phyloP scores from a whole-genome alignment of 805 yeast genomes.

The Danielozyma ontarioensis region DNA sequence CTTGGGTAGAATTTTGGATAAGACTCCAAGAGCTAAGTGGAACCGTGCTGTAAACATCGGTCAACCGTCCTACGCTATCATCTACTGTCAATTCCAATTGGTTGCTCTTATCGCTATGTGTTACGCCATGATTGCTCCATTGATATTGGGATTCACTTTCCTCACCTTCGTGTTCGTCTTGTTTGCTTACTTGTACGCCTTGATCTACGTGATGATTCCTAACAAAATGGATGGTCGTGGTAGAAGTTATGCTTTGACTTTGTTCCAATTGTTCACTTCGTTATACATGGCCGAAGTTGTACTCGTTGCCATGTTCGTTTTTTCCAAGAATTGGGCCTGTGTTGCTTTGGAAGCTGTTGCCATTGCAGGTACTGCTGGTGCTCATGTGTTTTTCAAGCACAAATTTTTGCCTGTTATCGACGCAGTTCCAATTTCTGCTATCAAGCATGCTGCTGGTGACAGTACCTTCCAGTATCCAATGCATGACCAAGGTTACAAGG shows the following conservation, averaged over 20 bases:
- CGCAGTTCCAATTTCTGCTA: slow-evolving; percentile 63
- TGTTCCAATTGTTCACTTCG: slow-evolving; percentile 69
- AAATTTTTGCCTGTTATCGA: slow-evolving; percentile 62
- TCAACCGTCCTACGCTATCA: slow-evolving; percentile 73
- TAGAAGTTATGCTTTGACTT: slow-evolving; percentile 64
- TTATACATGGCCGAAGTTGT: slow-evolving; percentile 68
- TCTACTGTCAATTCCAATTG: slow-evolving; percentile 74
- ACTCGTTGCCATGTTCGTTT: slow-evolving; percentile 65
- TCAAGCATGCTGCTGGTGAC: slow-evolving; percentile 43
- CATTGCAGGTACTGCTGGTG: slow-evolving; percentile 50
- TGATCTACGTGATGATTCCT: slow-evolving; percentile 59
- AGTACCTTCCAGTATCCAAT: slow-evolving; percentile 47
- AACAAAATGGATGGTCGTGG: slow-evolving; percentile 61
- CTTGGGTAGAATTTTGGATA: slow-evolving; percentile 67
- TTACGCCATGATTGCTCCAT: slow-evolving; percentile 77
- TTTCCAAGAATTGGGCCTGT: slow-evolving; percentile 76
- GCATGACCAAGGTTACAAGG: slow-evolving; percentile 59
- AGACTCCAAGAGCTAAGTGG: slow-evolving; percentile 93
- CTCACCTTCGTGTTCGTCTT: slow-evolving; percentile 53
- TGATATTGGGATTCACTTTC: slow-evolving; percentile 62
- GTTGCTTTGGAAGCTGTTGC: slow-evolving; percentile 64
- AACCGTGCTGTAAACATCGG: slow-evolving; percentile 59
- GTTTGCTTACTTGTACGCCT: slow-evolving; percentile 57
- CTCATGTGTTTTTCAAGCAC: slow-evolving; percentile 55
- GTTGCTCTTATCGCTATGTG: slow-evolving; percentile 67